These are phyloP conservation scores for Lignosus rhinocerotis DNA, from an alignment of 1,284 basidiomycete genomes.

Conservation along the genomic window DNA sequence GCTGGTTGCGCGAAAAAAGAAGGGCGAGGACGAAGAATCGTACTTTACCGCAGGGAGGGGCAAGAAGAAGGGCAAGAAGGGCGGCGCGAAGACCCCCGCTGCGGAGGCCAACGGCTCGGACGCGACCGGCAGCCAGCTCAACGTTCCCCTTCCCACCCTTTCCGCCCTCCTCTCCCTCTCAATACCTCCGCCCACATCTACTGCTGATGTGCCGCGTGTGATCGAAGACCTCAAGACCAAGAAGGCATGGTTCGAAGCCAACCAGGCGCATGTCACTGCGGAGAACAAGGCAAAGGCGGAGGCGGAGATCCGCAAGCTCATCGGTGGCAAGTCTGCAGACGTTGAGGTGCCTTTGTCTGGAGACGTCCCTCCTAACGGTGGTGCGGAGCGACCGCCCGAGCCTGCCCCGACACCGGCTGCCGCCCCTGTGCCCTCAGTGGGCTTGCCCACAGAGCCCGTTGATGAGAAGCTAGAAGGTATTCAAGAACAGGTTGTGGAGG, in stretches of 20 bases:
- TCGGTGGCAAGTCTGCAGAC: slow-evolving; percentile 43
- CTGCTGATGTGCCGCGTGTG: slow-evolving; percentile 79
- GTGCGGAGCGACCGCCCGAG: slow-evolving; percentile 50
- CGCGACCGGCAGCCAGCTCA: slow-evolving; percentile 48
- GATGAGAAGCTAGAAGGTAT: slow-evolving; percentile 50
- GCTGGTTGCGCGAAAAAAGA: slow-evolving; percentile 87
- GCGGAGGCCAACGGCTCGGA: slow-evolving; percentile 41
- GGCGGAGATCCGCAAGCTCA: slow-evolving; percentile 75
- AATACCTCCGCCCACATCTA: slow-evolving; percentile 85
- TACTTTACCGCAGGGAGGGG: slow-evolving; percentile 80
- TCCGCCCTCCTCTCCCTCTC: slow-evolving; percentile 86
- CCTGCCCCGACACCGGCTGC: slow-evolving; percentile 46
- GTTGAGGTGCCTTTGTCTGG: slow-evolving; percentile 39
- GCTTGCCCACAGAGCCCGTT: slow-evolving; percentile 43
- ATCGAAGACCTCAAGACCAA: slow-evolving; percentile 93
- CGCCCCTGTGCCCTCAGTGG: slow-evolving; percentile 29
- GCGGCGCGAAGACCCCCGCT: slow-evolving; percentile 42
- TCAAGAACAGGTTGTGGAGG: slow-evolving; percentile 39
- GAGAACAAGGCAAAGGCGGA: slow-evolving; percentile 81
- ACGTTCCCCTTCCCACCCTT: slow-evolving; percentile 86
- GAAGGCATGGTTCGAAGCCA: slow-evolving; percentile 90
- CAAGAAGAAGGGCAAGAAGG: slow-evolving; percentile 75
- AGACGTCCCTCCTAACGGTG: slow-evolving; percentile 45
- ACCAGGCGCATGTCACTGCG: slow-evolving; percentile 66
- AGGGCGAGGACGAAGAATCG: slow-evolving; percentile 79